Base-by-base conservation (phyloP, 257 asterid genomes). In the Nicotiana knightiana region DNA sequence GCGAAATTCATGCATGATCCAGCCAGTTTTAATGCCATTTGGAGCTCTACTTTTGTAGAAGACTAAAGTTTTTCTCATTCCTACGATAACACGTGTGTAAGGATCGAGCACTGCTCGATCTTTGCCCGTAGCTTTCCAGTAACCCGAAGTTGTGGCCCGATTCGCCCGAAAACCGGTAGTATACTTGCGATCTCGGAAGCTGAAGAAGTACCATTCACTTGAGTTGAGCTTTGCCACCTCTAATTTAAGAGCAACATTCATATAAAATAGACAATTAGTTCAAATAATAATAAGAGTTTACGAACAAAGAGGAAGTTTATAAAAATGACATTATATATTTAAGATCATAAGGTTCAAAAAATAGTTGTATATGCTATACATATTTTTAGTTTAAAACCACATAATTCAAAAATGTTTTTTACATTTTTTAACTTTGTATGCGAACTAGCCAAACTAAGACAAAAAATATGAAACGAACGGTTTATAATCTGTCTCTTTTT, bases 1-100 rank as follows among this genome's bases (percentile, higher is more conserved):
- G 68, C 97, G 92, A 89, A 89, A 92, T 81, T 92, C 95, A 85
- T 91, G 93, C 95, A 91, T 90, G 78, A 92, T 89, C 97, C 97
- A 92, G 24, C 90, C 91, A 16, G 91, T 90, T 82, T 92, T 92
- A 64, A 84, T 65, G 77, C 97, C 94, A 80, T 90, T 90, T 8
- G 97, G 97, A 67, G 97, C 97, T 84, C 94, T 87, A 84, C 88
- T 88, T 86, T 82, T 86, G 91, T 92, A 90, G 83, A 92, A 92
- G 46, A 92, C 97, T 64, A 92, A 80, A 18, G 97, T 92, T 84
- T 92, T 92, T 81, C 93, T 91, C 97, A 92, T 92, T n/a, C 94
- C 97, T 62, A 91, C 89, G 0, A 81, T 26, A 3, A 80, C 79
- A 63, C 51, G 83, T 3, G 78, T 79, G 18, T 5, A 24, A 3